These are phyloP conservation scores for Myriosclerotinia duriaeana DNA, from an alignment of 2,329 filamentous ascomycete species.

Conservation along the genomic window DNA sequence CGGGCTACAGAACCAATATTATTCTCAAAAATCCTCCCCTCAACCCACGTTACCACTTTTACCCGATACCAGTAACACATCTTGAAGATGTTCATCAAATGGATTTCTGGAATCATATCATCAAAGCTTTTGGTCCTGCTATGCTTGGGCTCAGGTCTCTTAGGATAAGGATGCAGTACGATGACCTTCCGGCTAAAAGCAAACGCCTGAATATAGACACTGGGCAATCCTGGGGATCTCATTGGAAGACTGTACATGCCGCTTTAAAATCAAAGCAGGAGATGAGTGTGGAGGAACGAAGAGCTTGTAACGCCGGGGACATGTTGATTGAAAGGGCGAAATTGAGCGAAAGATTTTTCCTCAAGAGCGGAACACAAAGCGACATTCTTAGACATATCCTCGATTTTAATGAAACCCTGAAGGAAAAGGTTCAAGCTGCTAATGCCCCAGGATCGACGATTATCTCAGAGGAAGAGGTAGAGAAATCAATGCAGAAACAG, in stretches of 20 bases:
- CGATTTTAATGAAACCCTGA: not conserved
- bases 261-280: slow-evolving; percentile 3
- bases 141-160: slow-evolving; percentile 15
- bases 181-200: not conserved
- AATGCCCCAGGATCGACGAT: too few relatives aligned
- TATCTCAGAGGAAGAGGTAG: not conserved
- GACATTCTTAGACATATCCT: not conserved
- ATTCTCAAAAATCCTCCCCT: not conserved
- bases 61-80: slow-evolving; percentile 4
- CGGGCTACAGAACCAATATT: not conserved
- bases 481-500: slow-evolving; percentile 1
- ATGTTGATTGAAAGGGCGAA: not conserved
- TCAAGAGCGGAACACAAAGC: not conserved
- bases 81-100: slow-evolving; percentile 14
- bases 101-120: not conserved
- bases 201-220: not conserved
- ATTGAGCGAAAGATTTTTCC: not conserved
- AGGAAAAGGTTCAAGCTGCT: not conserved
- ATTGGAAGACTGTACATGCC: not conserved
- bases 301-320: slow-evolving; percentile 1
- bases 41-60: not conserved
- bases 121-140: not conserved
- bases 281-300: slow-evolving; percentile 8
- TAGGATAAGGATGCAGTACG: not conserved
- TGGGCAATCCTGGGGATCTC: not conserved